A percentile compares a stretch with the other conserved stretches of the same genome.
Conservation (phyloP, 768 basidiomycete species). For the Goffeauzyma gilvescens region DNA sequence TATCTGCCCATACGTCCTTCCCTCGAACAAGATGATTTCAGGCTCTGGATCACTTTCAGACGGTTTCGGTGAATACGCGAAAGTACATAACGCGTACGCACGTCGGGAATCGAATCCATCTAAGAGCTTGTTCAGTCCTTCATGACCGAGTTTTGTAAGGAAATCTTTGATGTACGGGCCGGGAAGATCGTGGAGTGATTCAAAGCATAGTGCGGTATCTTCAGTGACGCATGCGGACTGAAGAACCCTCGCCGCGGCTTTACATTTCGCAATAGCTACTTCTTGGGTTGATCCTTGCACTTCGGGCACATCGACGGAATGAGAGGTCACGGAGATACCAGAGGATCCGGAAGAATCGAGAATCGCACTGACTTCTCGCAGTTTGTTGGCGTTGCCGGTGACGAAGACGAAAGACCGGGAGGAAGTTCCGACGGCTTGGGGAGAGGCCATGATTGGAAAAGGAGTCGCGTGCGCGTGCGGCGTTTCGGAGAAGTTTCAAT, state of each 20-base stretch:
- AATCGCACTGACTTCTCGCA: slow-evolving; percentile 71
- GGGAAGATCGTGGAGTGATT: slow-evolving; percentile 72
- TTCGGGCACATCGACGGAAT: slow-evolving; percentile 75
- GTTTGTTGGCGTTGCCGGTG: slow-evolving; percentile 83
- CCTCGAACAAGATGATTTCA: slow-evolving; percentile 68
- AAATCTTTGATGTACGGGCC: slow-evolving; percentile 97
- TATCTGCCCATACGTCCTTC: slow-evolving; percentile 70
- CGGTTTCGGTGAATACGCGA: slow-evolving; percentile 51
- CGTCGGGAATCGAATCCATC: slow-evolving; percentile 54
- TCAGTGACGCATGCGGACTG: slow-evolving; percentile 35
- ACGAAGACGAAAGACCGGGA: slow-evolving; percentile 46
- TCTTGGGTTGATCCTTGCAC: slow-evolving; percentile 82
- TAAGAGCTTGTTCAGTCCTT: slow-evolving; percentile 73
- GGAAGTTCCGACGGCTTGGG: slow-evolving; percentile 20
- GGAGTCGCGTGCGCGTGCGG: too few relatives aligned
- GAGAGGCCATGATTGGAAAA: too few relatives aligned
- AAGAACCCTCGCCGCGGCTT: slow-evolving; percentile 55
- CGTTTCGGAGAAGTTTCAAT: too few relatives aligned
- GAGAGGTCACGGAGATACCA: slow-evolving; percentile 59
- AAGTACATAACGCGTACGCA: slow-evolving; percentile 86
- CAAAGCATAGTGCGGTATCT: slow-evolving; percentile 84
- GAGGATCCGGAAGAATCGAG: slow-evolving; percentile 41
- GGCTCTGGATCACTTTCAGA: slow-evolving; percentile 46
- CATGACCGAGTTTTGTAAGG: slow-evolving; percentile 59
- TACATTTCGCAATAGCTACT: slow-evolving; percentile 72